Evolutionary conservation across 805 yeast genomes (phyloP), one percentile per base, ranked within the genome.

Genomic region (Metschnikowia lochheadii): DNA sequence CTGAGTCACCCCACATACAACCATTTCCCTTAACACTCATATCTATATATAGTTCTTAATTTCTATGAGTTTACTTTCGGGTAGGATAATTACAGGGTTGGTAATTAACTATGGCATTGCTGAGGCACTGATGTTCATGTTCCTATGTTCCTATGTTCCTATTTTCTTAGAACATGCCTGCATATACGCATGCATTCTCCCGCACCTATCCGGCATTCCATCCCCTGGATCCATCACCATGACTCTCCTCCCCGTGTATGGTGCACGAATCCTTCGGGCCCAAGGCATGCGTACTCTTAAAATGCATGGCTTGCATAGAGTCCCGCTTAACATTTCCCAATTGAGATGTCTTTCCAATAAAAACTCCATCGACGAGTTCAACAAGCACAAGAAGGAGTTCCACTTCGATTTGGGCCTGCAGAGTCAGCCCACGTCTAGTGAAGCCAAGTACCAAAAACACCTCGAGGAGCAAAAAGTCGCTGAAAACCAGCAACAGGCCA

Each of bases 361-460:
- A 36, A 40, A 49, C 20, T 54, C 60, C 39, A 68, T 73, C 40
- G 76, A 73, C 5, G 69, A 68, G 17, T 72, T 72, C 63, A 72
- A 73, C 56, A 69, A 66, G 51, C 56, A 57, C 31, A 70, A 68
- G 53, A 66, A 62, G 14, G 54, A 58, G 29, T 70, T 66, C 51
- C 54, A 45, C 32, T 70, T 62, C 52, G 15, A 44, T 29, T 53
- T 52, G n/a, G 40, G 40, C 40, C 23, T 18, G 41, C 41, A 38
- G 13, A 50, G 35, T 15, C 29, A 41, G n/a, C 64, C 61, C 4
- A 69, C 72, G 3, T 62, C 72, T 11, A 64, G 75, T 1, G 76
- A 73, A 37, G 70, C 68, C 54, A 71, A 69, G 55, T 63, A 69
- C 26, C 65, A 63, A 56, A 61, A 65, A 18, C 46, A 58, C 44